Conservation (phyloP, 345 rosid genomes). For the Camelina sativa region DNA sequence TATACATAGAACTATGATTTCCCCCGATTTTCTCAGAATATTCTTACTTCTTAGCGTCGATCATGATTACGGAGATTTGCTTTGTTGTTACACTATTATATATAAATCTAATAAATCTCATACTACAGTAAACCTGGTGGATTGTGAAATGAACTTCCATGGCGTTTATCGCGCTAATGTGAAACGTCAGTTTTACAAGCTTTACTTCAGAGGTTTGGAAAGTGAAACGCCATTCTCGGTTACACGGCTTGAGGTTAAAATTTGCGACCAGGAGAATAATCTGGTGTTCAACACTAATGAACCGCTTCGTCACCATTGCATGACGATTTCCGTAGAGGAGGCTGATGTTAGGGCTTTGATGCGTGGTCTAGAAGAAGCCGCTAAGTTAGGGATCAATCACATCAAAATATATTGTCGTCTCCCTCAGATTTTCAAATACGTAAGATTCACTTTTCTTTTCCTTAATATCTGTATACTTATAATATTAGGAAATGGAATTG, state of each 20-base stretch:
- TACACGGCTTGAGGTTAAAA: not conserved
- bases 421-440: not conserved
- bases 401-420: not conserved
- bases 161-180: no score
- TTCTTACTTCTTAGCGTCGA: not conserved
- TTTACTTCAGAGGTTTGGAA: not conserved
- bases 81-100: no score
- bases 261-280: not conserved
- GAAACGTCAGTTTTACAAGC: not conserved
- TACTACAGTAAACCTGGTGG: no score
- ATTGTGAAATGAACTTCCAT: no score
- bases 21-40: not conserved
- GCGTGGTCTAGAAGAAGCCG: not conserved
- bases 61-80: not conserved
- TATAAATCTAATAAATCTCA: no score
- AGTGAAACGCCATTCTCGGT: not conserved
- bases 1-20: no score
- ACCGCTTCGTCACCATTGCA: not conserved
- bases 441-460: not conserved
- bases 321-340: not conserved
- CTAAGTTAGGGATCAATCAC: not conserved
- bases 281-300: not conserved
- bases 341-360: not conserved
- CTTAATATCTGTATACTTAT: no score
- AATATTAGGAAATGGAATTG: not conserved